These are phyloP conservation scores for Exophiala calicioides DNA, from an alignment of 2,329 filamentous ascomycete species.

Conservation along the genomic window DNA sequence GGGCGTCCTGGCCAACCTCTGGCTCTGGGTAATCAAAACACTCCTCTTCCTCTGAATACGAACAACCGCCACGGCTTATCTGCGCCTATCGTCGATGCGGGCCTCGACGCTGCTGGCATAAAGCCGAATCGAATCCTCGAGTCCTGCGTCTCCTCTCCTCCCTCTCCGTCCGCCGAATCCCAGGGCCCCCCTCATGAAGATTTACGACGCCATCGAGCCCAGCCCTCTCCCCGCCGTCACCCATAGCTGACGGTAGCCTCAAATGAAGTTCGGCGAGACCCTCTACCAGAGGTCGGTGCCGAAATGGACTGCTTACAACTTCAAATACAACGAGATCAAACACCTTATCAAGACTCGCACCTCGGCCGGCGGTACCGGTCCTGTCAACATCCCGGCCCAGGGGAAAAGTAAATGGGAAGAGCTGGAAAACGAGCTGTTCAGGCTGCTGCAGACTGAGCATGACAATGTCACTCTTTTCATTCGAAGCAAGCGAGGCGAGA, in stretches of 20 bases:
- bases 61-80: not conserved
- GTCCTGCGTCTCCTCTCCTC: not conserved
- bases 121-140: no score
- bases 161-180: not conserved
- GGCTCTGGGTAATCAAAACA: no score
- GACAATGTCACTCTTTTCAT: conserved; percentile 77
- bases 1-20: no score
- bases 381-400: conserved; percentile 74
- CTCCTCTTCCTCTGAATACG: not conserved
- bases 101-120: no score
- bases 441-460: conserved; percentile 72
- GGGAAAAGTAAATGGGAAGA: conserved; percentile 57
- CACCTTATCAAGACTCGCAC: conserved; percentile 80
- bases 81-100: conserved; percentile 4
- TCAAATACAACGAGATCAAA: conserved; percentile 87
- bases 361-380: conserved; percentile 64
- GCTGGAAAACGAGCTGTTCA: conserved; percentile 72
- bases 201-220: not conserved
- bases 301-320: conserved; percentile 80
- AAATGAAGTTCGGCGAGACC: conserved; percentile 76
- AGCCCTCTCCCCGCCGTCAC: not conserved
- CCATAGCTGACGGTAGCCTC: not conserved
- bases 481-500: conserved; percentile 76
- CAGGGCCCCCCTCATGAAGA: not conserved
- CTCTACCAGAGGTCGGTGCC: conserved; percentile 75